A percentile compares a stretch with the other conserved stretches of the same genome.
These are phyloP conservation scores for Coelastrella sp. DNA, from an alignment of 139 green algal species.

Conservation along the genomic window DNA sequence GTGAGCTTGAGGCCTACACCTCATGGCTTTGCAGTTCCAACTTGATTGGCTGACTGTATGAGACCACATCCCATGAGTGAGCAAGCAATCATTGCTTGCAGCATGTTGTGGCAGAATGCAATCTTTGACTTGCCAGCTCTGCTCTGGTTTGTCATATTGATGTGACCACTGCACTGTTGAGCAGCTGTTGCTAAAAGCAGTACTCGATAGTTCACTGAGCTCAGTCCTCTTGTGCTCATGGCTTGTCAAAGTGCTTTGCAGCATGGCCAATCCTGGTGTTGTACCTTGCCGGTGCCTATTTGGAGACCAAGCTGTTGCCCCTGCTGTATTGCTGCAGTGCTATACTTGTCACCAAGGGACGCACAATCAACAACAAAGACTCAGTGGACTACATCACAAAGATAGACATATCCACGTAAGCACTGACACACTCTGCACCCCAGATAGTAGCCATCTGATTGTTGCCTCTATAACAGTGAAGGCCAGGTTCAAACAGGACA, in stretches of 20 bases:
- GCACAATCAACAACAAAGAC: neutral
- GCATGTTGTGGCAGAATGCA: constrained; percentile 24
- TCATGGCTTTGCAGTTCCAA: no score
- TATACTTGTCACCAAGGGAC: constrained; percentile 20
- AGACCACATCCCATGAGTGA: no score
- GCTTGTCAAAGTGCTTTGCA: constrained; percentile 11
- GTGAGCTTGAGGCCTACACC: no score
- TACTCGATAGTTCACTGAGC: no score
- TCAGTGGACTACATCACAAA: constrained; percentile 37
- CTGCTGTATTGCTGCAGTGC: neutral
- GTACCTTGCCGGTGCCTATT: no score
- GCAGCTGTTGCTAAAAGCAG: no score
- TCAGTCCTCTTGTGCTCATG: neutral
- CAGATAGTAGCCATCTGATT: neutral
- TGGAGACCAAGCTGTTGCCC: no score
- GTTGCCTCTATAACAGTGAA: neutral
- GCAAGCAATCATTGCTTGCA: constrained; percentile 6
- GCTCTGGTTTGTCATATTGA: no score
- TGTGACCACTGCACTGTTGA: no score
- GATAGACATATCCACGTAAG: constrained; percentile 38
- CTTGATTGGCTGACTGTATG: no score
- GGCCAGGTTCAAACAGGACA: neutral
- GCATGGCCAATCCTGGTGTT: neutral
- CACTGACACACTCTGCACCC: no score
- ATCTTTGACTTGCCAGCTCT: no score